Evolutionary conservation across 1,284 basidiomycete genomes (phyloP), one percentile per base, ranked within the genome.

Genomic region (Ustilago shanxiensis): DNA sequence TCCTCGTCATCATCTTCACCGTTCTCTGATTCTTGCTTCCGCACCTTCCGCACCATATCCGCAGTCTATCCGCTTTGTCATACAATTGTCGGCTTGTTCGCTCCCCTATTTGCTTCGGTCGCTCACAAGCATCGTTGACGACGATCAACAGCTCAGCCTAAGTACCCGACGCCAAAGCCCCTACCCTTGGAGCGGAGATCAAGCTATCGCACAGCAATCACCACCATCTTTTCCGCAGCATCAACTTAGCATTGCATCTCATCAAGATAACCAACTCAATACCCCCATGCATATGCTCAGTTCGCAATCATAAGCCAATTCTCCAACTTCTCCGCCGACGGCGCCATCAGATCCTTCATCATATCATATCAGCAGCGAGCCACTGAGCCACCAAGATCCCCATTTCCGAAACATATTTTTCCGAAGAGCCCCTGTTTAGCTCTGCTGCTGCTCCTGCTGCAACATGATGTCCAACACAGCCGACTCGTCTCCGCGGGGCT

Each of bases 401-500:
- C 31, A 16, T n/a, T 22, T 49, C 45, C 45, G 41, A 44, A 20
- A 22, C 33, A 53, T 20, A 10, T 9, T 20, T 9, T 35, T 41
- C 53, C 33, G 35, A 35, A 33, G 6, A 6, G 31, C 31, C 11
- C 6, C 31, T 33, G 31, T 11, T n/a, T 11, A 11, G 6, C 31
- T 5, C 31, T 11, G 31, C 31, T 11, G 31, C 31, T 11, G 31
- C 22, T 26, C 4, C 20, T 35, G 37, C 49, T 41, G 14, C 55
- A 60, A 35, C 26, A 61, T 7, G 49, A 77, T 77, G 75, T 70
- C 75, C 6, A 39, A 58, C 20, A 77, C 75, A 16, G 75, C 67
- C 13, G 71, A 66, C 35, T 77, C 75, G 37, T 77, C 75, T 5
- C 71, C 71, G 2, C 63, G 70, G n/a, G 75, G 75, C n/a, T 67